Evolutionary conservation across 495 filamentous ascomycete genomes (phyloP), one percentile per base, ranked within the genome.

Genomic region (Clavariopsis aquatica): DNA sequence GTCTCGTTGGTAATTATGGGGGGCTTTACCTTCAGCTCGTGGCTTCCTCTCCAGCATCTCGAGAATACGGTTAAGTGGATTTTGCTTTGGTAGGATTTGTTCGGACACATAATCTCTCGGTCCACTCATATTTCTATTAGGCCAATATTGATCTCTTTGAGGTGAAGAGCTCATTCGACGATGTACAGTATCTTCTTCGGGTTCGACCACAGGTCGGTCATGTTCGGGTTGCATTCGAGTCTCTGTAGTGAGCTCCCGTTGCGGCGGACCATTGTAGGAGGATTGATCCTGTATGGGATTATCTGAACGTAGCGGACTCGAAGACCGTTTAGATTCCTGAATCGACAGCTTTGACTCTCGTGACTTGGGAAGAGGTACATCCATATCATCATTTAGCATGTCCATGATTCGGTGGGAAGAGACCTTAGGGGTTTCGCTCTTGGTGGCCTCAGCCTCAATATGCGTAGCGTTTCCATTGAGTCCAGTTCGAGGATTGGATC

Each of bases 331-430:
- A 4, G 19, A 23, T 26, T 62, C 52, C 4, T 26, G n/a, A 4
- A 26, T 22, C 19, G 31, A 15, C 27, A 22, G 13, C 15, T 20
- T 23, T 12, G 60, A 47, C 9, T 62, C 57, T 38, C 63, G 57
- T 46, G 52, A 17, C 19, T 52, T 52, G 1, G 57, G 19, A 17
- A 51, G 26, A 34, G 54, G 53, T 15, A 45, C 53, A 13, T 67
- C 68, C 36, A 45, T 34, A 22, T 70, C 60, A 43, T 70, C 46
- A 23, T 64, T 70, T 5, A 70, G 36, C 1, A 70, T 27, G 26
- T 70, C 68, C 53, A 57, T 60, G 47, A 70, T 64, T 36, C 62
- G 46, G 26, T 70, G 57, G 7, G 54, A 53, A 15, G 62, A 64
- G n/a, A 57, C 31, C 41, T 57, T 63, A 20, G 23, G 52, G 13